Evolutionary conservation across 1,284 basidiomycete species (phyloP), one percentile per base, ranked within the genome.

Genomic region (Trichosporon sp.): DNA sequence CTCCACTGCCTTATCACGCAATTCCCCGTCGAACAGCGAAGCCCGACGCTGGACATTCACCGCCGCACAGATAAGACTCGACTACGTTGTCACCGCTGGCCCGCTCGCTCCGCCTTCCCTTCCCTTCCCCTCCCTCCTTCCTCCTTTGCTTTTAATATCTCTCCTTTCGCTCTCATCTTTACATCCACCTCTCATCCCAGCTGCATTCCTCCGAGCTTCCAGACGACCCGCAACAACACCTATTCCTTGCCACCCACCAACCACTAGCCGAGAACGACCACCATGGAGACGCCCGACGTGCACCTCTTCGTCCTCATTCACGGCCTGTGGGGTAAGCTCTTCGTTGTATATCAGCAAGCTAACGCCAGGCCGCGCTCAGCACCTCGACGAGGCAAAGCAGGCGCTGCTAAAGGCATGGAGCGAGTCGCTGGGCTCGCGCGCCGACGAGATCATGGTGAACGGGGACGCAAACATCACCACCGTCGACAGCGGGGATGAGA

Each of bases 231-330:
- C 32, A 32, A 32, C 32, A 32, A n/a, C 40, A 44, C 10, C 16
- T 44, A 11, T 29, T 4, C 11, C 27, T 31, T 7, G 14, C 27
- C 52, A 54, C 27, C 52, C 13, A 29, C 25, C 10, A 27, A 4
- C 23, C 23, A 27, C 13, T 6, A 14, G 31, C 57, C n/a, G n/a
- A 21, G 23, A 27, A 36, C 27, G 16, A 56, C 10, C 44, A 49
- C 19, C 49, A 54, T 54, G 49, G 49, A 27, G 16, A 65, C 54
- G 33, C 56, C 59, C 11, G 68, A 73, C 49, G 74, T 77, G 4
- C 77, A 80, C 66, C 70, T 80, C 52, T 70, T 78, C 25, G 70
- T 80, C n/a, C 70, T 80, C 31, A 74, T 80, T 13, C 78, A 80
- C 60, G 78, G 78, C 29, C 69, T 80, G 14, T 79, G 78, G 78